A percentile compares a stretch with the other conserved stretches of the same genome.
Conservation (phyloP, 2,329 filamentous ascomycete species). For the Alternaria viburni region DNA sequence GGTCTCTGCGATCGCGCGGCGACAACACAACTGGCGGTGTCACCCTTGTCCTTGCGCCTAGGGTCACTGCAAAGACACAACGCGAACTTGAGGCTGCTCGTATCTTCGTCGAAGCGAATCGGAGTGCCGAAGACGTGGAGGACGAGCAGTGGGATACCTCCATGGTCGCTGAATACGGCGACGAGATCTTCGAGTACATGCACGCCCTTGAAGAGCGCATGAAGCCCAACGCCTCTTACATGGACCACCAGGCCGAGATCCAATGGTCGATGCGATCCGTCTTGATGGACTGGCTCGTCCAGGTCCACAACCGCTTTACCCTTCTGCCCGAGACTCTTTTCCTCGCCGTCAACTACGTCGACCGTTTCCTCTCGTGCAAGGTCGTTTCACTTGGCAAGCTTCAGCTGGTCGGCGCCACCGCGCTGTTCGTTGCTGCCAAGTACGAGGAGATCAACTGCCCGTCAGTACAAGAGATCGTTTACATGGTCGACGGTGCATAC, state of each 20-base stretch:
- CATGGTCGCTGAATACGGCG: constrained; percentile 96
- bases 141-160: constrained; percentile 93
- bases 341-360: constrained; percentile 94
- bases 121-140: constrained; percentile 76
- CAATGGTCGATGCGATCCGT: constrained; percentile 99
- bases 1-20: constrained; percentile 75
- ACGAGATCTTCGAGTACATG: constrained; percentile 96
- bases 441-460: constrained; percentile 99
- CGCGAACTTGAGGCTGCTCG: constrained; percentile 75
- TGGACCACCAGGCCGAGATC: constrained; percentile 96
- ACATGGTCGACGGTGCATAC: constrained; percentile 96
- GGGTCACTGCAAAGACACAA: constrained; percentile 70
- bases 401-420: constrained; percentile 93
- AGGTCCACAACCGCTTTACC: constrained; percentile 90
- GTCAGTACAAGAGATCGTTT: constrained; percentile 92
- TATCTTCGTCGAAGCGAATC: constrained; percentile 69
- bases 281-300: constrained; percentile 96
- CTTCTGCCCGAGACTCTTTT: constrained; percentile 95
- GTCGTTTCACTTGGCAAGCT: constrained; percentile 93
- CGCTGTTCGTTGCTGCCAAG: constrained; percentile 94
- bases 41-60: constrained; percentile 74
- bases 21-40: constrained; percentile 74
- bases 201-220: constrained; percentile 84
- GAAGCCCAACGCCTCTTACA: constrained; percentile 90
- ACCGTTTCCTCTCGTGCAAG: constrained; percentile 93